Evolutionary conservation across 2,329 filamentous ascomycete genomes (phyloP), one percentile per base, ranked within the genome.

Genomic region (Fusarium sp.): DNA sequence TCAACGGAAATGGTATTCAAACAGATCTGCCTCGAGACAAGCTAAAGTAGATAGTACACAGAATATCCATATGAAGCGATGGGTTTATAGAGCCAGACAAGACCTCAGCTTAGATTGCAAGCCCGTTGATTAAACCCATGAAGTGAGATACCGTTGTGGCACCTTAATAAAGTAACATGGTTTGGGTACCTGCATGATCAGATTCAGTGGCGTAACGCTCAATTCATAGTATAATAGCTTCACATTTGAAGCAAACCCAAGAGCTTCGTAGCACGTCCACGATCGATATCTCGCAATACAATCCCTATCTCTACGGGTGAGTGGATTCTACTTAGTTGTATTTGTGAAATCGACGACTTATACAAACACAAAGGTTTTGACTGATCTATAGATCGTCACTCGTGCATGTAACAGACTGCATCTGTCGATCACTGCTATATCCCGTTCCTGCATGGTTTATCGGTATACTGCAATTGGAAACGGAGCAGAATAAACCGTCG

Each of bases 181-280:
- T 49, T 46, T 60, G 24, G 46, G 62, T 66, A 61, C 63, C 63
- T 66, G 63, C 62, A 66, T 66, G 40, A 25, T 16, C 43, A 29
- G 43, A 48, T 44, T 46, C 12, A 13, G 30, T 38, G 44, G 62
- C 38, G 44, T 34, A 40, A 55, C 55, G 27, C 48, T 61, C 43
- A 15, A 41, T 18, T 20, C 13, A n/a, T 25, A 20, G 2, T 27
- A 16, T n/a, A 34, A 27, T 24, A 22, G 13, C 12, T 12, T 16
- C 5, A 11, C 24, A 41, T 44, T 24, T 44, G 22, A 10, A 44
- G 15, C 34, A 44, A 44, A 44, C 7, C 12, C 20, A 8, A 9
- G 20, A 44, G 20, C 22, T 44, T 24, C 15, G 20, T 11, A 24
- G 4, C 22, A 44, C 15, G 22, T 24, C 13, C 16, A 10, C 41